These are phyloP conservation scores for Tricholoma flavovirens DNA, from an alignment of 768 basidiomycete genomes.

Conservation along the genomic window DNA sequence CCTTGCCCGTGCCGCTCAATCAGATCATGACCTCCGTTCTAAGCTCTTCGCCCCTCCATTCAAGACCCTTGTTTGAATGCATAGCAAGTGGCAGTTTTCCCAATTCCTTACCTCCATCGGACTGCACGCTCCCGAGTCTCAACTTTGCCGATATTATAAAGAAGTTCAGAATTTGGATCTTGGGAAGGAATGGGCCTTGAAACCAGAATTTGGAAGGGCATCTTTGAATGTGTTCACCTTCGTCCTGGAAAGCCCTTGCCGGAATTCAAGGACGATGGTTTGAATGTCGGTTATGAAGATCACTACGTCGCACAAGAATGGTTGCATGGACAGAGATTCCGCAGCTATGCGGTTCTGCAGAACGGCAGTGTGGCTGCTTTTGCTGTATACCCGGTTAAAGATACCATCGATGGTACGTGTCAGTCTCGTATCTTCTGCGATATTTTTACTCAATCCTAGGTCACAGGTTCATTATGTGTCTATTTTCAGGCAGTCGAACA, in stretches of 20 bases:
- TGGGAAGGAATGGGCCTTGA: conserved; percentile 16
- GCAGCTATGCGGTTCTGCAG: conserved; percentile 15
- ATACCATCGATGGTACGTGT: conserved; percentile 16
- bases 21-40: conserved; percentile 7
- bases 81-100: conserved; percentile 19
- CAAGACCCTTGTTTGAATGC: conserved; percentile 12
- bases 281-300: conserved; percentile 9
- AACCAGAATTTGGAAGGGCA: conserved; percentile 16
- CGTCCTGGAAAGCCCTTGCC: conserved; percentile 11
- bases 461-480: conserved; percentile 15
- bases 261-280: background rate
- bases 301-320: conserved; percentile 19
- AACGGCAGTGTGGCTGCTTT: conserved; percentile 12
- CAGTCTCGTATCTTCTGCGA: background rate
- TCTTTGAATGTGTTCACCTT: conserved; percentile 14
- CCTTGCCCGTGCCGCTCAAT: conserved; percentile 14
- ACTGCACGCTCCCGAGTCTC: conserved; percentile 10
- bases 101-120: conserved; percentile 7
- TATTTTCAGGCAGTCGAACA: conserved; percentile 15
- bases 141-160: conserved; percentile 10
- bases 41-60: conserved; percentile 15
- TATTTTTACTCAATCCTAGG: background rate
- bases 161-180: conserved; percentile 8
- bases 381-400: conserved; percentile 15
- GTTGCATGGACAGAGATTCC: conserved; percentile 12